These are phyloP conservation scores for Raddia guianensis DNA, from an alignment of 176 grass and related monocot species.

Conservation along the genomic window DNA sequence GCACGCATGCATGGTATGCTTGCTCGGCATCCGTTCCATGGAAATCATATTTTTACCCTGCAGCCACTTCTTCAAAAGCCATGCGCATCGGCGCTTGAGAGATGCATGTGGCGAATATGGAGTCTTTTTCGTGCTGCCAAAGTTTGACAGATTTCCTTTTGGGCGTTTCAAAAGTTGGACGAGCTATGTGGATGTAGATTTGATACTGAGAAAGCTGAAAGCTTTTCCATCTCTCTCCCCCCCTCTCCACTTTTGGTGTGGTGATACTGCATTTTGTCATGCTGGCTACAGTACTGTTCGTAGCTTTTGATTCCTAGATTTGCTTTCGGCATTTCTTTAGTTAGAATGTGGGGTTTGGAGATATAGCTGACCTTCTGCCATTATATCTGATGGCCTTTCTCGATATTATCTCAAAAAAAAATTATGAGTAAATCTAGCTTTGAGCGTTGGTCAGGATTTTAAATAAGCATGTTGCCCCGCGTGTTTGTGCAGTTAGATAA, in stretches of 20 bases:
- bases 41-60: slow-evolving; percentile 8
- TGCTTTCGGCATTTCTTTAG: neutral
- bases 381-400: neutral
- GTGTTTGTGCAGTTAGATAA: no score
- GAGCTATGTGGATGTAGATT: slow-evolving; percentile 1
- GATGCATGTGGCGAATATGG: slow-evolving; percentile 7
- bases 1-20: no score
- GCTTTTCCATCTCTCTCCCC: neutral
- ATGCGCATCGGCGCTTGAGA: neutral
- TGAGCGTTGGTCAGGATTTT: neutral
- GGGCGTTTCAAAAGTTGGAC: slow-evolving; percentile 29
- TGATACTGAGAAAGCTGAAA: slow-evolving; percentile 31
- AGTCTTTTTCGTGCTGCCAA: slow-evolving; percentile 13
- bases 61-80: neutral
- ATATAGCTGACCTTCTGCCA: neutral
- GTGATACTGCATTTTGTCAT: slow-evolving; percentile 27
- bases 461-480: neutral
- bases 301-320: neutral
- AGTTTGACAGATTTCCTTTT: slow-evolving; percentile 31
- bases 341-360: neutral
- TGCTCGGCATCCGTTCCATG: neutral
- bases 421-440: neutral
- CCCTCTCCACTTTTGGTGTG: neutral
- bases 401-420: neutral
- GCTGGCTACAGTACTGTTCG: neutral